Evolutionary conservation across 2,329 filamentous ascomycete species (phyloP).

Genomic region (Ophiostoma ulmi): DNA sequence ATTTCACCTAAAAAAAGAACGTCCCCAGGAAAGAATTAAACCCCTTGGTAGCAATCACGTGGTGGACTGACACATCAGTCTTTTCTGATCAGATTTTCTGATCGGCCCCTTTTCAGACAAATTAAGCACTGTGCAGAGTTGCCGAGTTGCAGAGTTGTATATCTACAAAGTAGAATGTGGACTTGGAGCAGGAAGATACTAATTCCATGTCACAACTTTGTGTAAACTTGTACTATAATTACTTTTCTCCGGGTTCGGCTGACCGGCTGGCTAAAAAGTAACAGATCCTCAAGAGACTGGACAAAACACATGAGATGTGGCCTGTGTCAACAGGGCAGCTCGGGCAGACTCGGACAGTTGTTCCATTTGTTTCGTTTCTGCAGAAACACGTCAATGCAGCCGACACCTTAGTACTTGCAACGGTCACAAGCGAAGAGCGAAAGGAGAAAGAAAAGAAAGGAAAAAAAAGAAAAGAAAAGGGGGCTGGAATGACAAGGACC

Average conservation of each 20-base stretch:
- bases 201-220: background rate
- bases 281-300: background rate
- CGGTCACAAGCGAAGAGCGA: background rate
- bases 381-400: background rate
- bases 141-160: too few species aligned
- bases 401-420: background rate
- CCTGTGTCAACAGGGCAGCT: background rate
- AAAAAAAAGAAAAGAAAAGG: background rate
- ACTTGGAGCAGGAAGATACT: background rate
- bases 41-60: slow-evolving; percentile 9
- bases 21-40: slow-evolving; percentile 8
- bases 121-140: background rate
- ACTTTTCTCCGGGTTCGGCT: background rate
- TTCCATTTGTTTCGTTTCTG: background rate
- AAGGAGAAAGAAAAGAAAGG: background rate
- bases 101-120: background rate
- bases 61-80: background rate
- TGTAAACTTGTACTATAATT: background rate
- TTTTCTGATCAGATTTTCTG: background rate
- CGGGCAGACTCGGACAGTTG: background rate
- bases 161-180: background rate
- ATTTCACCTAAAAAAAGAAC: slow-evolving; percentile 27
- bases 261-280: background rate
- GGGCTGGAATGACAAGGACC: slow-evolving; percentile 7
- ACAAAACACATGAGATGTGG: background rate